Evolutionary conservation across 768 basidiomycete genomes (phyloP).

Genomic region (Cyclocybe aegerita): DNA sequence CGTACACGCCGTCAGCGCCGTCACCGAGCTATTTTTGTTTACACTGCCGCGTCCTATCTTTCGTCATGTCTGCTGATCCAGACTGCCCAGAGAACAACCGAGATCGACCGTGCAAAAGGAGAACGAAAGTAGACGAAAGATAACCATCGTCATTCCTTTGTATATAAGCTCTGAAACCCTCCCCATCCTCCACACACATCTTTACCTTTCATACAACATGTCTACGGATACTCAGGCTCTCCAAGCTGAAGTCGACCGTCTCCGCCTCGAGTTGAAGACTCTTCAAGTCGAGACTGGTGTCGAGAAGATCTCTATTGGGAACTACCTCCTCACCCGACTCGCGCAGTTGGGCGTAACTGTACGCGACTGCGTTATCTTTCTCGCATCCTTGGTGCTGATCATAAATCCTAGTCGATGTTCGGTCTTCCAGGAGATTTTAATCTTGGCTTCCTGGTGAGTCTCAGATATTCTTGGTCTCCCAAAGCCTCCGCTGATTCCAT

Average conservation of each 20-base stretch:
- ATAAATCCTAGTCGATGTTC: slow-evolving; percentile 61
- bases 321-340: slow-evolving; percentile 63
- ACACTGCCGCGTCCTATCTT: slow-evolving; percentile 7
- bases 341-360: slow-evolving; percentile 67
- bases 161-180: slow-evolving; percentile 11
- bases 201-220: slow-evolving; percentile 11
- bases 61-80: slow-evolving; percentile 4
- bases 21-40: neutral
- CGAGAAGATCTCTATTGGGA: slow-evolving; percentile 49
- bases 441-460: slow-evolving; percentile 56
- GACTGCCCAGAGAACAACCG: no score
- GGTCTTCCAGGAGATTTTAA: slow-evolving; percentile 91
- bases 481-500: neutral
- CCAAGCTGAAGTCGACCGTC: slow-evolving; percentile 32
- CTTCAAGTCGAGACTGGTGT: slow-evolving; percentile 36
- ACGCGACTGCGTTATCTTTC: slow-evolving; percentile 13
- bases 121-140: slow-evolving; percentile 7
- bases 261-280: slow-evolving; percentile 44
- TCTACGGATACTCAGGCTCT: slow-evolving; percentile 19
- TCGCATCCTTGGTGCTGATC: neutral
- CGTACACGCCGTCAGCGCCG: no score
- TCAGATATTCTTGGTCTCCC: neutral
- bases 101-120: slow-evolving; percentile 11
- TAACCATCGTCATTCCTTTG: neutral
- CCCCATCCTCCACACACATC: neutral